Conservation (phyloP, 176 grass and related monocot species). For the Triticum dicoccoides region DNA sequence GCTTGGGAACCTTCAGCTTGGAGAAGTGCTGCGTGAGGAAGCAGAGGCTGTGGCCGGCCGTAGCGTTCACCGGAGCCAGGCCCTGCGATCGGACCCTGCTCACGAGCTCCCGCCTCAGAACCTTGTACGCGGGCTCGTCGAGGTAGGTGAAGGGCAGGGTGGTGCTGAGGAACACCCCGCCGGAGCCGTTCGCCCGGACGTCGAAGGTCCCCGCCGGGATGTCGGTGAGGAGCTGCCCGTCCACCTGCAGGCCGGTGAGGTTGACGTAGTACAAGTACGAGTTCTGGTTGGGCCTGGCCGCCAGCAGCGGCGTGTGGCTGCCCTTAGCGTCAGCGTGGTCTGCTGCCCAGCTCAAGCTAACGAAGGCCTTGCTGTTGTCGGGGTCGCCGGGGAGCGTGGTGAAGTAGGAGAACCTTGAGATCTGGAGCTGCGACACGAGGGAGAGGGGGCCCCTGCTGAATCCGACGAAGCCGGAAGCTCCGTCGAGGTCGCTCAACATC, state of each 20-base stretch:
- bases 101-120: neutral
- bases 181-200: neutral
- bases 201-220: neutral
- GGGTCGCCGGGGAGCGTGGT: neutral
- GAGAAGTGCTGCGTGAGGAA: neutral
- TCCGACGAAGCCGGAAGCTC: no score
- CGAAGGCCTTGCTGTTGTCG: neutral
- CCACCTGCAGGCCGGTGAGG: neutral
- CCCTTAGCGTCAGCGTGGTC: no score
- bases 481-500: neutral
- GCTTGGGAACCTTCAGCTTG: neutral
- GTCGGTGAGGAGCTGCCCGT: neutral
- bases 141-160: slow-evolving; percentile 10
- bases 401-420: no score
- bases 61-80: neutral
- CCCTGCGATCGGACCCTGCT: neutral
- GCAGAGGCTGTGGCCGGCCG: neutral
- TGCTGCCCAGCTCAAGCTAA: neutral
- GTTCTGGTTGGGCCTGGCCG: neutral
- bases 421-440: no score
- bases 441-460: no score
- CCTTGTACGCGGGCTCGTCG: neutral
- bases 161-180: slow-evolving; percentile 20
- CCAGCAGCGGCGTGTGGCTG: neutral
- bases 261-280: neutral